A percentile compares a stretch with the other conserved stretches of the same genome.
These are phyloP conservation scores for Sutorius australiensis DNA, from an alignment of 768 basidiomycete genomes.

Conservation along the genomic window DNA sequence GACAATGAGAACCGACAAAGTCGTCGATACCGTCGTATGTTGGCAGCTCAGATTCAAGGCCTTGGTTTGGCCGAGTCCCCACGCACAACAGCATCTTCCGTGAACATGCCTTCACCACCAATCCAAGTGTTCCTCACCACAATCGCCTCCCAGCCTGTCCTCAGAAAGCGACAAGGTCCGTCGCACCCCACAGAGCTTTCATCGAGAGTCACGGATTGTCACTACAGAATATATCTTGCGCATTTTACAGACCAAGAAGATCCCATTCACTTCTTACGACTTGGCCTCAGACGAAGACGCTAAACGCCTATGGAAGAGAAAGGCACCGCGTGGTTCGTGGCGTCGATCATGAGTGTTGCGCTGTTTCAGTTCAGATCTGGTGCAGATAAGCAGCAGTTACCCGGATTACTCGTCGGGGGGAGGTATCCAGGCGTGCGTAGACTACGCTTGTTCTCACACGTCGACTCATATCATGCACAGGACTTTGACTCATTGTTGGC, in stretches of 20 bases:
- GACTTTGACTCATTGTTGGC: slow-evolving; percentile 72
- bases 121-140: slow-evolving; percentile 83
- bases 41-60: not conserved
- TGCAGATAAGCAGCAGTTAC: slow-evolving; percentile 78
- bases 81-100: slow-evolving; percentile 2
- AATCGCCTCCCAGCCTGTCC: slow-evolving; percentile 73
- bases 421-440: slow-evolving; percentile 69
- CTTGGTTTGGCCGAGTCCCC: not conserved
- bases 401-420: slow-evolving; percentile 77
- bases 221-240: slow-evolving; percentile 72
- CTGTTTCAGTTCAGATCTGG: not conserved
- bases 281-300: slow-evolving; percentile 81
- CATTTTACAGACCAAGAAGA: slow-evolving; percentile 82
- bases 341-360: not conserved
- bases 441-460: not conserved
- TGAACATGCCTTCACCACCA: slow-evolving; percentile 74
- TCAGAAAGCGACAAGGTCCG: slow-evolving; percentile 77
- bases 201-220: not conserved
- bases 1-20: slow-evolving; percentile 63
- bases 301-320: slow-evolving; percentile 77
- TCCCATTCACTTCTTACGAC: slow-evolving; percentile 77
- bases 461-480: slow-evolving; percentile 33
- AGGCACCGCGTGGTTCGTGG: slow-evolving; percentile 60
- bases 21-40: slow-evolving; percentile 17
- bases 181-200: not conserved